Conservation (phyloP, 352 stramenopile genomes). For the Phytophthora melonis region DNA sequence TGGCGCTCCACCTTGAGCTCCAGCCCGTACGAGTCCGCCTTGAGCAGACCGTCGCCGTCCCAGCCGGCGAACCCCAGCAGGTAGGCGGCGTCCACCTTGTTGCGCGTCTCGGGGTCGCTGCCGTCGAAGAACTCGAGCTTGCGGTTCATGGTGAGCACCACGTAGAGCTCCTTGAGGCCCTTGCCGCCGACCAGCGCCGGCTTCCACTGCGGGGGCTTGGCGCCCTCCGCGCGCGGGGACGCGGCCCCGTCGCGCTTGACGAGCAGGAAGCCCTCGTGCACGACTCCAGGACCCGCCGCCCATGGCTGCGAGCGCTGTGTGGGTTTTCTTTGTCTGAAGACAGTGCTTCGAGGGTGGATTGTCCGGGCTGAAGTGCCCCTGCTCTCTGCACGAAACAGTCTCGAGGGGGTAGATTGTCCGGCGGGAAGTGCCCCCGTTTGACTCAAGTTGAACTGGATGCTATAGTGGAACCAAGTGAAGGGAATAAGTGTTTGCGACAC, state of each 20-base stretch:
- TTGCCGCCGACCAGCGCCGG: conserved; percentile 5
- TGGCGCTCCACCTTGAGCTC: conserved; percentile 82
- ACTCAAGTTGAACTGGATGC: conserved; percentile 11
- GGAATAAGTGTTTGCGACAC: conserved; percentile 1
- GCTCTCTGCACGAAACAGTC: background rate
- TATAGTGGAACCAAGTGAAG: conserved; percentile 14
- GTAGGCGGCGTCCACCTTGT: conserved; percentile 55
- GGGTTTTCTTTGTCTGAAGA: conserved; percentile 35
- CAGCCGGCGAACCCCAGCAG: conserved; percentile 78
- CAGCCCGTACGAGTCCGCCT: conserved; percentile 81
- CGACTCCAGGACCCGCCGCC: conserved; percentile 58
- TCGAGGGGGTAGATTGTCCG: conserved; percentile 19
- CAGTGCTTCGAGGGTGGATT: conserved; percentile 9
- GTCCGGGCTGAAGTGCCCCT: too few relatives aligned
- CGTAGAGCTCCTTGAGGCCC: conserved; percentile 64
- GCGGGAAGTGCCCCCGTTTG: conserved; percentile 13
- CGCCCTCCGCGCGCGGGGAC: conserved; percentile 13
- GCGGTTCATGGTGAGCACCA: conserved; percentile 81
- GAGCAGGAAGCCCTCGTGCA: conserved; percentile 69
- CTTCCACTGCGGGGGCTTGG: conserved; percentile 19
- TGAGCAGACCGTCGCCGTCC: conserved; percentile 76
- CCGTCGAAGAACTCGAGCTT: conserved; percentile 81
- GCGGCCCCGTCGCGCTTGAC: conserved; percentile 39
- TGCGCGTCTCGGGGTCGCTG: conserved; percentile 39
- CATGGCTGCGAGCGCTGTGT: conserved; percentile 41